Base-by-base conservation (phyloP, 2,329 filamentous ascomycete genomes). In the Fusarium sp. region DNA sequence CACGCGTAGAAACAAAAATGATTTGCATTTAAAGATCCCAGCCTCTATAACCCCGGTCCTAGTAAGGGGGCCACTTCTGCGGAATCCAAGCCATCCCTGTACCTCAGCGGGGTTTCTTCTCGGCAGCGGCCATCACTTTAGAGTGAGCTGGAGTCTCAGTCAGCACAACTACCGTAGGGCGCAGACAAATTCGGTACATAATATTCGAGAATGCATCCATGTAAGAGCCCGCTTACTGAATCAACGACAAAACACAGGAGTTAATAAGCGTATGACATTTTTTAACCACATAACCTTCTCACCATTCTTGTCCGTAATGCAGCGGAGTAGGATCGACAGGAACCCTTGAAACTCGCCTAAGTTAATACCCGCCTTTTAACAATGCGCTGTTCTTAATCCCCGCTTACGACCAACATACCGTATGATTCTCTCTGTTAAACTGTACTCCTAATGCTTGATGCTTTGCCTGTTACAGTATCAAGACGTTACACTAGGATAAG, bases 401-500 rank as follows among this genome's bases (percentile, higher is more conserved):
- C 49, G 49, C 49, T 42, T 42, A 52, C 55, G 28, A 34, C 18
- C 25, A 59, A 51, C 48, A 12, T 19, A 51, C 43, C 21, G 21
- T 25, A n/a, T 30, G 13, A 23, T 42, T 43, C 12, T 31, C 42
- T 21, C 5, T 7, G 2, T 2, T 2, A n/a, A 12, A 37, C 34
- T 37, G 34, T 37, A n/a, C 10, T 37, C 6, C 10, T n/a, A 18
- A 18, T n/a, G 18, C 34, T 37, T 12, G 2, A 37, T n/a, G 4
- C 34, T 3, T n/a, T 37, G 10, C 34, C 34, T 37, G 39, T 45
- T 48, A 31, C 34, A 48, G 48, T 30, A 55, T 61, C 25, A 31
- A 18, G 7, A 18, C 37, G 62, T 61, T 65, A 18, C 61, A 43
- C 61, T 59, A 51, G 23, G 44, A 46, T 25, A 46, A 46, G 34